phyloP scores from a whole-genome alignment of 2,329 filamentous ascomycete genomes.

The Ascomycota sp. region DNA sequence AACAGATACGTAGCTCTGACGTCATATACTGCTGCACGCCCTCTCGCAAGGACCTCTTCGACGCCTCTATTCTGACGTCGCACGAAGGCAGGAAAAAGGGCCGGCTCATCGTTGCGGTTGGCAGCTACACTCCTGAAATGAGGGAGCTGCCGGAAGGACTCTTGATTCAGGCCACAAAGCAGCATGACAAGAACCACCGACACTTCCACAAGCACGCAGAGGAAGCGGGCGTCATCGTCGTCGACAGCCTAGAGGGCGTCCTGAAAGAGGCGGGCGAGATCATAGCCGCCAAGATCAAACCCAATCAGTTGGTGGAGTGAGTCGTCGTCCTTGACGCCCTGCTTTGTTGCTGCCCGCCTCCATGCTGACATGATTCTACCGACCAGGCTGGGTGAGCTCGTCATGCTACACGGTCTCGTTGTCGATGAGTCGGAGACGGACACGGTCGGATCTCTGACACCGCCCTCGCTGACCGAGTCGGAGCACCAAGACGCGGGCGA shows the following conservation, averaged over 20 bases:
- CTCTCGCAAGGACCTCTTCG: slow-evolving; percentile 51
- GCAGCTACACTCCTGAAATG: slow-evolving; percentile 50
- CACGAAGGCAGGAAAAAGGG: slow-evolving; percentile 47
- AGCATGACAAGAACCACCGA: slow-evolving; percentile 20
- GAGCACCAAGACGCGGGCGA: slow-evolving; percentile 12
- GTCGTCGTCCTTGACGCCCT: slow-evolving; percentile 7
- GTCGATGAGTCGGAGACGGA: slow-evolving; percentile 17
- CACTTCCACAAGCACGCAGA: slow-evolving; percentile 45
- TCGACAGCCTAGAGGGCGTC: slow-evolving; percentile 58
- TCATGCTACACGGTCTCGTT: slow-evolving; percentile 30
- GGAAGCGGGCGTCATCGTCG: slow-evolving; percentile 44
- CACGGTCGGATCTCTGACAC: slow-evolving; percentile 9
- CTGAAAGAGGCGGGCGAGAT: slow-evolving; percentile 72
- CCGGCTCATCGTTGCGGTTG: slow-evolving; percentile 48
- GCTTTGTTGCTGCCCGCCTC: not conserved
- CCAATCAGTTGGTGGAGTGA: slow-evolving; percentile 59
- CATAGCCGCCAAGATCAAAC: slow-evolving; percentile 49
- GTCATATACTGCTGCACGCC: slow-evolving; percentile 82
- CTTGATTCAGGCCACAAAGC: slow-evolving; percentile 35
- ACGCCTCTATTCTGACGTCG: slow-evolving; percentile 46
- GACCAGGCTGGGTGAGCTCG: slow-evolving; percentile 50
- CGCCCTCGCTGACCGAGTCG: slow-evolving; percentile 2
- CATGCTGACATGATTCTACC: not conserved
- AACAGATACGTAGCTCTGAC: slow-evolving; percentile 49
- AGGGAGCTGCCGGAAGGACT: slow-evolving; percentile 62